Evolutionary conservation across 2,329 filamentous ascomycete species (phyloP).

Genomic region (Fusarium incarnatum): DNA sequence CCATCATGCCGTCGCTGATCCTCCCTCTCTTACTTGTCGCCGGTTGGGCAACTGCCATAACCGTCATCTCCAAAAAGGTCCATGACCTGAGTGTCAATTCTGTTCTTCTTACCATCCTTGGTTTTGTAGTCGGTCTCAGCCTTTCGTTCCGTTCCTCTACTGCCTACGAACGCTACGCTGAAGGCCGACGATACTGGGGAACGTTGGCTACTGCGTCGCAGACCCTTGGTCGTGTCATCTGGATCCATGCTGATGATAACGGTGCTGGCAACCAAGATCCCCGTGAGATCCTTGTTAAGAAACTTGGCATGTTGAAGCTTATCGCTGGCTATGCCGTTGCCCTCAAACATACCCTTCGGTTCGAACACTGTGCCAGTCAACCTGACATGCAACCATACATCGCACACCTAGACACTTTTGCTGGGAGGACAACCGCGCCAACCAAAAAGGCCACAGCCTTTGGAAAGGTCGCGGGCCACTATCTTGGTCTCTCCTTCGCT

Average conservation of each 20-base stretch:
- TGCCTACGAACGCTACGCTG: slow-evolving; percentile 78
- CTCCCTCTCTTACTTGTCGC: slow-evolving; percentile 73
- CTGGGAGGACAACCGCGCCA: slow-evolving; percentile 59
- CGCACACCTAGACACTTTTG: slow-evolving; percentile 79
- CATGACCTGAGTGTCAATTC: slow-evolving; percentile 53
- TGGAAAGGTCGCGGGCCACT: slow-evolving; percentile 75
- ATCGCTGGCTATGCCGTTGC: slow-evolving; percentile 80
- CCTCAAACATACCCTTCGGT: slow-evolving; percentile 84
- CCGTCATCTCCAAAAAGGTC: slow-evolving; percentile 63
- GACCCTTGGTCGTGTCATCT: slow-evolving; percentile 80
- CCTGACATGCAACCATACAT: slow-evolving; percentile 77
- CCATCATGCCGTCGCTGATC: slow-evolving; percentile 79
- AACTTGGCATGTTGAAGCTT: slow-evolving; percentile 80
- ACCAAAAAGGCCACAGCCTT: slow-evolving; percentile 55
- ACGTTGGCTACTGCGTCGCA: slow-evolving; percentile 70
- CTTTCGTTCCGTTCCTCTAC: slow-evolving; percentile 81
- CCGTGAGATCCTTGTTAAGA: slow-evolving; percentile 77
- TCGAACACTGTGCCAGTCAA: slow-evolving; percentile 83
- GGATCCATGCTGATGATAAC: slow-evolving; percentile 78
- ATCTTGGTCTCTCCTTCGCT: slow-evolving; percentile 80
- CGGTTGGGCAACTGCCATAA: slow-evolving; percentile 74
- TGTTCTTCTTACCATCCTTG: slow-evolving; percentile 76
- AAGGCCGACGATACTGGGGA: slow-evolving; percentile 73
- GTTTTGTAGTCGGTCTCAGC: slow-evolving; percentile 83
- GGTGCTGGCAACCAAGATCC: slow-evolving; percentile 58